A percentile compares a stretch with the other conserved stretches of the same genome.
Conservation (phyloP, 352 stramenopile genomes). For the Globisporangium echinulatum region DNA sequence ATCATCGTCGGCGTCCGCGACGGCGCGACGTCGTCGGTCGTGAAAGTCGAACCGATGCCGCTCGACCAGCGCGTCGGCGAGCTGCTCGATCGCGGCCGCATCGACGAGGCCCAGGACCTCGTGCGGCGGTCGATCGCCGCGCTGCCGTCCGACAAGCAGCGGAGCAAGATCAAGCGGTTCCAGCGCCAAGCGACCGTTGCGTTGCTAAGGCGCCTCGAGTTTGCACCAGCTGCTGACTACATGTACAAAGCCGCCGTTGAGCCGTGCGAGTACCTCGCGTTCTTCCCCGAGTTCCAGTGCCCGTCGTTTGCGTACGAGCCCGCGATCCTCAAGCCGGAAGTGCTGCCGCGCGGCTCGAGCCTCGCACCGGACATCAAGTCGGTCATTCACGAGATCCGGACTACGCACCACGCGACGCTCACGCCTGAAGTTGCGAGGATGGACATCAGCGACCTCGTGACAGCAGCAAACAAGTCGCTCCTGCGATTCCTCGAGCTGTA, state of each 20-base stretch:
- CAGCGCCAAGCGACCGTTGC: slow-evolving; percentile 79
- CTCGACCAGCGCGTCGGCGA: slow-evolving; percentile 81
- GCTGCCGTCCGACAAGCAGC: slow-evolving; percentile 74
- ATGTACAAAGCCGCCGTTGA: slow-evolving; percentile 84
- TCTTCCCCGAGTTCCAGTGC: slow-evolving; percentile 81
- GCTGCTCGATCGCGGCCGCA: slow-evolving; percentile 76
- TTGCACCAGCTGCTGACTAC: slow-evolving; percentile 69
- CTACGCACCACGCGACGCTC: slow-evolving; percentile 36
- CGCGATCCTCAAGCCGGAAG: slow-evolving; percentile 73
- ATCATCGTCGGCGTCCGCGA: slow-evolving; percentile 72
- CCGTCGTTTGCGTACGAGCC: slow-evolving; percentile 81
- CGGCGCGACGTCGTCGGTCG: slow-evolving; percentile 60
- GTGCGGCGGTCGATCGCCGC: slow-evolving; percentile 76
- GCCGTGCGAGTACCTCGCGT: slow-evolving; percentile 81
- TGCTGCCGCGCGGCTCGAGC: slow-evolving; percentile 67
- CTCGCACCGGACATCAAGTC: slow-evolving; percentile 71
- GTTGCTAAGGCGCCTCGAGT: slow-evolving; percentile 72
- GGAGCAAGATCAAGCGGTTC: slow-evolving; percentile 86
- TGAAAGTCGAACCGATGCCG: slow-evolving; percentile 84
- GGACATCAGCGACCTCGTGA: slow-evolving; percentile 48
- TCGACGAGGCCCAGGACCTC: slow-evolving; percentile 80
- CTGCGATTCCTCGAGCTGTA: slow-evolving; percentile 79
- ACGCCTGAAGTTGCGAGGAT: slow-evolving; percentile 51
- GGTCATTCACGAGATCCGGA: slow-evolving; percentile 66
- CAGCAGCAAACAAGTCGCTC: slow-evolving; percentile 59